Base-by-base conservation (phyloP, 2,329 filamentous ascomycete genomes). In the Fonsecaea monophora region DNA sequence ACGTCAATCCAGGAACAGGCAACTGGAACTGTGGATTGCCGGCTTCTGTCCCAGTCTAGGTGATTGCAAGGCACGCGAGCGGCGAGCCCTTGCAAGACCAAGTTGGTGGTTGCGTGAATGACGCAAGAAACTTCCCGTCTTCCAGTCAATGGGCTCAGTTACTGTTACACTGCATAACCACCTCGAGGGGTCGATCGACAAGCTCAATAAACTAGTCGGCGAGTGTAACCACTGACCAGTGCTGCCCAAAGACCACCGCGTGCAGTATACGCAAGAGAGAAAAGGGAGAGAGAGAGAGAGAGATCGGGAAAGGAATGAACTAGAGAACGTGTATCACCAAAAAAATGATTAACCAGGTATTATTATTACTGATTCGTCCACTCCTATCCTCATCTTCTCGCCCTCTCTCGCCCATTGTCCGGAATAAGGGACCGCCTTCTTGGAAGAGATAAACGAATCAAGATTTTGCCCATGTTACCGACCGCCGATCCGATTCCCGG, bases 141-240 rank as follows among this genome's bases (percentile, higher is more conserved):
- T 50, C 45, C 45, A 25, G 30, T 60, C 40, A 53, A 40, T 13
- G 18, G 15, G 21, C 53, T 53, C 34, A 53, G 58, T 8, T 50
- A 25, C 18, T 34, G 60, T 62, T 62, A 35, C 60, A 62, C 9
- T 50, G 60, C 60, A 62, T 62, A 10, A 50, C 45, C 25, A 25
- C 9, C 18, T 25, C 45, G 45, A 50, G 18, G 45, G 45, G 25
- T 50, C 45, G 45, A 50, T 21, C 8, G 45, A 50, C 45, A 50
- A 42, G 18, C 45, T 50, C 18, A 18, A 25, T 9, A 25, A 25
- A 50, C 15, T 25, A 25, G 45, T 5, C 21, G 8, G 45, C 5
- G 25, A 50, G 25, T 12, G 18, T 50, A 25, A 3, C 25, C 25
- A 25, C 25, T 25, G 18, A 50, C 45, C 4, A 50, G 21, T 25